Evolutionary conservation across 768 basidiomycete genomes (phyloP), one percentile per base, ranked within the genome.

Genomic region (Mrakia hoshinonis): DNA sequence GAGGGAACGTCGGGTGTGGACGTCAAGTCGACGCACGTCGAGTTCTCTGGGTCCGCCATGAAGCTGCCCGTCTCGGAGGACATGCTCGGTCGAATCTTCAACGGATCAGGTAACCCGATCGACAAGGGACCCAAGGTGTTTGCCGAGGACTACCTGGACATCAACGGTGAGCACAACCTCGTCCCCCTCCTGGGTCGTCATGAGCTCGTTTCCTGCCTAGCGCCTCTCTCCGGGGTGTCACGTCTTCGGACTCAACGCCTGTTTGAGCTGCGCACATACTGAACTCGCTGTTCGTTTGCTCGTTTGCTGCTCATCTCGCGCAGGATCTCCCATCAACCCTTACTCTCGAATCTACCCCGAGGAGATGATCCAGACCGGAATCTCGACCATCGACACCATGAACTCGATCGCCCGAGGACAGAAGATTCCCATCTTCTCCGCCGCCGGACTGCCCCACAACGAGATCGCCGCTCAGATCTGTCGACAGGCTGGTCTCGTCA

Each of bases 401-500:
- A 76, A 99, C 82, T 95, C 95, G 70, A 99, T 99, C 79, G 96
- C 96, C 73, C 92, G 96, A 82, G 96, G 96, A 15, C 96, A 99
- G 82, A 99, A 99, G 86, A 98, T 99, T 75, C 96, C 96, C 73
- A 99, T 99, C 79, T 99, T 99, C 84, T 97, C 93, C 62, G 96
- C 96, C 58, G 92, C 96, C 70, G 94, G 96, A 84, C 84, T 99
- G 61, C 96, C 96, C 51, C 96, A 99, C 83, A 98, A 99, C 81
- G 93, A 98, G 92, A 98, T 99, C 80, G 96, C 96, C 77, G 96
- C 96, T 55, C 96, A 99, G 85, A 99, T 98, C 79, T 97, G 98
- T 83, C 92, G 96, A 79, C 96, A 99, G 83, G 91, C 96, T 46
- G 96, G 95, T 74, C 83, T 99, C 72, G 96, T 99, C 77, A 93